Conservation (phyloP, 2,329 filamentous ascomycete genomes). For the Xylariaceae sp. region DNA sequence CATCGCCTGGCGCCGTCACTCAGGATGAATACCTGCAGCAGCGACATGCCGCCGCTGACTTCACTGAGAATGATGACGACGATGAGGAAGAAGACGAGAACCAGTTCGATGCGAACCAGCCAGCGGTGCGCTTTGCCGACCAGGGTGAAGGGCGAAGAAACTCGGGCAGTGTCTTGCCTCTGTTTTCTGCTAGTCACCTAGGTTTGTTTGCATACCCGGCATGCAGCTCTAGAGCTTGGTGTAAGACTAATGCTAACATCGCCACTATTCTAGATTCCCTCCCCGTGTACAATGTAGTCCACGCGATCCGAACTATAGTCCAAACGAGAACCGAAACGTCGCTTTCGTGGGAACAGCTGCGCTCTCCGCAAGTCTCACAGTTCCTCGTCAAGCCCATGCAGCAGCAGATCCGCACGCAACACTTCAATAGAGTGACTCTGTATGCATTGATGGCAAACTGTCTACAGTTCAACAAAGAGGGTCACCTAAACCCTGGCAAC, state of each 20-base stretch:
- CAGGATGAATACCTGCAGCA: constrained; percentile 34
- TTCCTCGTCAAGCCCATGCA: constrained; percentile 95
- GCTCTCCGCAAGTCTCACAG: constrained; percentile 93
- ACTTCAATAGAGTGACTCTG: constrained; percentile 81
- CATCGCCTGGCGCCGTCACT: constrained; percentile 26
- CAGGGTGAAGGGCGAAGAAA: constrained; percentile 34
- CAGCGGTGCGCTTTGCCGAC: constrained; percentile 32
- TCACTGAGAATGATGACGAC: constrained; percentile 59
- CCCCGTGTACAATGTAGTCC: constrained; percentile 85
- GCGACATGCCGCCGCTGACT: constrained; percentile 59
- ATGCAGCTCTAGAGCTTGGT: background rate
- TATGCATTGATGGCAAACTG: constrained; percentile 93
- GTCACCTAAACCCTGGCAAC: constrained; percentile 75
- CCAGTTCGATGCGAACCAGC: constrained; percentile 27
- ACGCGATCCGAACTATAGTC: constrained; percentile 82
- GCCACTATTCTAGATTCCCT: constrained; percentile 60
- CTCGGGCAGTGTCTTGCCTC: constrained; percentile 52
- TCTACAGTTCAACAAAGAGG: constrained; percentile 87
- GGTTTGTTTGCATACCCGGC: constrained; percentile 44
- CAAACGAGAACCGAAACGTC: constrained; percentile 85
- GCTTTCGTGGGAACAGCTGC: constrained; percentile 88
- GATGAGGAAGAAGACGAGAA: constrained; percentile 38
- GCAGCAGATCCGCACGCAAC: constrained; percentile 75
- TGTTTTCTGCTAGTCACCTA: constrained; percentile 76
- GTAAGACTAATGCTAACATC: constrained; percentile 6